These are phyloP conservation scores for Aspergillus nanangensis DNA, from an alignment of 495 filamentous ascomycete genomes.

Conservation along the genomic window DNA sequence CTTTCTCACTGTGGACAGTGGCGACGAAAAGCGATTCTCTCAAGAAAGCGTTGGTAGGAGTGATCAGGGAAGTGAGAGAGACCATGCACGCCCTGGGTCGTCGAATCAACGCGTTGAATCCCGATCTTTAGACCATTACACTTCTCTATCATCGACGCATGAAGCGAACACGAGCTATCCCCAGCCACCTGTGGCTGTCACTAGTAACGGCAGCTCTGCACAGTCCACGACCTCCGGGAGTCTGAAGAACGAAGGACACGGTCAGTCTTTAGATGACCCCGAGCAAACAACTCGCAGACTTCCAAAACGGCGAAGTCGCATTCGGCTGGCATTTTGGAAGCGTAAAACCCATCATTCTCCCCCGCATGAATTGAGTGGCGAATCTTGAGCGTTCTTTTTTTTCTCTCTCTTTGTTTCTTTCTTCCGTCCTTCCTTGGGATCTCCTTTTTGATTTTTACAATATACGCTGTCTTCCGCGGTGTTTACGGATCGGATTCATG, in stretches of 20 bases:
- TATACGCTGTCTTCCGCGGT: constrained; percentile 8
- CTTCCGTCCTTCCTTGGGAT: background rate
- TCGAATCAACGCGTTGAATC: constrained; percentile 4
- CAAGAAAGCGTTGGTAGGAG: constrained; percentile 29
- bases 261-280: constrained; percentile 18
- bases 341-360: constrained; percentile 30
- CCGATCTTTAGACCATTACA: background rate
- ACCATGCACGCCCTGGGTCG: constrained; percentile 9
- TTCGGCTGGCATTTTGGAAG: constrained; percentile 44
- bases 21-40: constrained; percentile 36
- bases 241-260: constrained; percentile 21
- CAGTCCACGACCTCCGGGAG: constrained; percentile 25
- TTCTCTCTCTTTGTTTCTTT: background rate
- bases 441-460: constrained; percentile 1
- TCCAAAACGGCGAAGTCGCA: constrained; percentile 37
- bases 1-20: constrained; percentile 44
- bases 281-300: constrained; percentile 18
- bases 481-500: constrained; percentile 16
- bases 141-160: constrained; percentile 6
- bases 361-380: constrained; percentile 34
- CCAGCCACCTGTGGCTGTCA: constrained; percentile 15
- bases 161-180: constrained; percentile 23
- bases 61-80: constrained; percentile 16
- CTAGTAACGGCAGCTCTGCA: constrained; percentile 23
- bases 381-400: constrained; percentile 23